Base-by-base conservation (phyloP, 2,329 filamentous ascomycete species). In the Colletotrichum falcatum region DNA sequence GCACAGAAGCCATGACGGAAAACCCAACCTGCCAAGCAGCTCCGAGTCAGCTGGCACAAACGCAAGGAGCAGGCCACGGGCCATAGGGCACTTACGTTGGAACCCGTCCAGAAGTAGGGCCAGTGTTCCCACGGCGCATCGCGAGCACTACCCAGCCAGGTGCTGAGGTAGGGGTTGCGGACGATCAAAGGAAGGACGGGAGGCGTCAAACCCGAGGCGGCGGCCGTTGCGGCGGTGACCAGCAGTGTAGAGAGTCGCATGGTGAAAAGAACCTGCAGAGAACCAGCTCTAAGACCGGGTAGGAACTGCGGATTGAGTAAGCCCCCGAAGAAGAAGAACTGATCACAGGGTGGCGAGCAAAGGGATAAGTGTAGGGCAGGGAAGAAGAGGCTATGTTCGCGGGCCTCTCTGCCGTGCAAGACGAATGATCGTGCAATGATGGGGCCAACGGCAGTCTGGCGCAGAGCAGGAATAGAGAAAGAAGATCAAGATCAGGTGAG, bases 21-120 rank as follows among this genome's bases (percentile, higher is more conserved):
- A 88, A 85, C 16, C 85, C 86, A 63, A 87, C 77, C 81, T 84
- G 58, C 14, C 30, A 20, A 4, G 9, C 28, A 39, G 11, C 14
- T 20, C 48, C 37, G 5, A 35, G 51, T 75, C 60, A 75, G 72
- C 60, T 20, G 58, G 12, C 23, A 37, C 26, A 54, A 33, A 58
- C 35, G 20, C 78, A 6, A 23, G n/a, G 3, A 39, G 20, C 20
- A n/a, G 42, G 20, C 42, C 30, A 46, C 23, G 39, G 28, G 20
- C 20, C 44, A 35, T 16, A n/a, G 26, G 39, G 18, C 23, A 55
- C 71, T 64, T 79, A 89, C 86, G 77, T 91, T 86, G 76, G 90
- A 85, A 42, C 92, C 92, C 8, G 91, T 93, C 86, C 91, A 95
- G 79, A 95, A 94, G 79, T 95, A 95, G 30, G 94, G 94, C 94